Evolutionary conservation across 164 flowering plant species (phyloP).

Genomic region (Houttuynia cordata): DNA sequence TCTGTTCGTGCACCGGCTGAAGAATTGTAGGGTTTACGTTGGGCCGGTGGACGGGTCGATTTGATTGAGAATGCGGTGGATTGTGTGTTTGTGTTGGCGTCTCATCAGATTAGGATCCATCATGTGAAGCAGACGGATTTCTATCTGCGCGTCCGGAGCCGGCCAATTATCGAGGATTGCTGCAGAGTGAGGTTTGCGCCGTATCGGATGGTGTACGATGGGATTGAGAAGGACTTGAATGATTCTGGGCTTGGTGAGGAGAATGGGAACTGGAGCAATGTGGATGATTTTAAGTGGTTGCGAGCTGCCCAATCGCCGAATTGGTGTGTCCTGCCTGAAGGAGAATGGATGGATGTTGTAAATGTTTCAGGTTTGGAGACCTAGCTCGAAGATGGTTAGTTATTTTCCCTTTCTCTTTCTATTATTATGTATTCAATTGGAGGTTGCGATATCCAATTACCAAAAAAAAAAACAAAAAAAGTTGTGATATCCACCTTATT

Average conservation of each 20-base stretch:
- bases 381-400: conserved; percentile 1
- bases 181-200: too few relatives aligned
- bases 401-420: not conserved
- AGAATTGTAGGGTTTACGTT: conserved; percentile 52
- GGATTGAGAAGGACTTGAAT: conserved; percentile 52
- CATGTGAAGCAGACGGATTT: conserved; percentile 55
- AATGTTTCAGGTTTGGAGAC: conserved; percentile 15
- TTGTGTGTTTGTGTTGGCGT: conserved; percentile 66
- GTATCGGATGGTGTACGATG: conserved; percentile 50
- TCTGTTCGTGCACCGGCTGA: conserved; percentile 47
- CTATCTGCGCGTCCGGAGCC: conserved; percentile 71
- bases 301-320: conserved; percentile 82
- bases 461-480: too few relatives aligned
- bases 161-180: conserved; percentile 82
- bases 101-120: conserved; percentile 91
- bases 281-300: conserved; percentile 87
- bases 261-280: conserved; percentile 76
- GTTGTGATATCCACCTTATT: too few relatives aligned
- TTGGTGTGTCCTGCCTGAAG: conserved; percentile 74
- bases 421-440: too few relatives aligned
- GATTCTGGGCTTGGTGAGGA: conserved; percentile 63
- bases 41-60: conserved; percentile 64
- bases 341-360: conserved; percentile 34
- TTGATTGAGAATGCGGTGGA: conserved; percentile 69
- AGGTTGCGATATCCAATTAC: too few relatives aligned